These are phyloP conservation scores for Radiomyces spectabilis DNA, from an alignment of 192 early-diverging fungal genomes.

Conservation along the genomic window DNA sequence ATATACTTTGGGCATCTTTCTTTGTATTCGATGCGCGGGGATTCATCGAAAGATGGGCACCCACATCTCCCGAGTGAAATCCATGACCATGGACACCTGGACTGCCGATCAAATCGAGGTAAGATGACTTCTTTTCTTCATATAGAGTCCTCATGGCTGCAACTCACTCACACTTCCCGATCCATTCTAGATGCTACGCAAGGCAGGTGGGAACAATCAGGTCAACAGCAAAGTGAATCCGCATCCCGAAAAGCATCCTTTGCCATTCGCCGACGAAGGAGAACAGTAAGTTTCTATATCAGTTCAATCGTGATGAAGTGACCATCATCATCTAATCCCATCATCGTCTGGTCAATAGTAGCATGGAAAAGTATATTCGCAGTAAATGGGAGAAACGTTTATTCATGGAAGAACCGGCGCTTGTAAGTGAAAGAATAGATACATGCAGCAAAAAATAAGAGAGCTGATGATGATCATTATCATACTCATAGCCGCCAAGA, in stretches of 20 bases:
- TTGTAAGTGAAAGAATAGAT: background rate
- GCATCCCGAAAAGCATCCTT: conserved; percentile 53
- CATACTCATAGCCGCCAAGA: background rate
- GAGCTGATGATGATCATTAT: background rate
- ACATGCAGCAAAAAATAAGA: background rate
- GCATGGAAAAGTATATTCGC: conserved; percentile 85
- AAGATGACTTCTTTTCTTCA: conserved; percentile 11
- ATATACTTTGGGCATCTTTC: conserved; percentile 86
- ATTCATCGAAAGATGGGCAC: conserved; percentile 82
- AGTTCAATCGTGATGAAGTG: background rate
- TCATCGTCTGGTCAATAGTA: conserved; percentile 32
- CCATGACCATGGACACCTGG: conserved; percentile 89
- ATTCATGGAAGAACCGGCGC: conserved; percentile 5
- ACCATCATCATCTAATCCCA: background rate
- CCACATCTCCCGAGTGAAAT: conserved; percentile 89
- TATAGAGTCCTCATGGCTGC: background rate
- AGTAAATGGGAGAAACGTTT: conserved; percentile 85
- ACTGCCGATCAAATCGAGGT: conserved; percentile 79
- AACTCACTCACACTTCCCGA: too few species aligned
- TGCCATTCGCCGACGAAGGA: conserved; percentile 52
- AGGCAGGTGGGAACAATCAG: conserved; percentile 52
- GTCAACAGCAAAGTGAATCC: conserved; percentile 70
- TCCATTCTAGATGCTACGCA: conserved; percentile 1
- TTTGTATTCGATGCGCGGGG: conserved; percentile 90
- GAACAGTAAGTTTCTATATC: conserved; percentile 29